Conservation (phyloP, 495 filamentous ascomycete species). For the Hypoxylon trugodes region DNA sequence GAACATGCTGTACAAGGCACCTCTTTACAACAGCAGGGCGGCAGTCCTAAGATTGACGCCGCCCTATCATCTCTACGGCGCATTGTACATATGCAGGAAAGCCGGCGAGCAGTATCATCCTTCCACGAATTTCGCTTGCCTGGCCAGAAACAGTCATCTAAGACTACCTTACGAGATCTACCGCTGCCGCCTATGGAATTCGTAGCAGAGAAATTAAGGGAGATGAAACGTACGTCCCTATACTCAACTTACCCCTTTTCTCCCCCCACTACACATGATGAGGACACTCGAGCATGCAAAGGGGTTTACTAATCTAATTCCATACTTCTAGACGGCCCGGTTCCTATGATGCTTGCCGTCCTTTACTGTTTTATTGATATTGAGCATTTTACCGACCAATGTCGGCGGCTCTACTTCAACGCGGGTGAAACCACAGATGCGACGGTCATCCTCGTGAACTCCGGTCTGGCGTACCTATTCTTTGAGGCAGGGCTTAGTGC, state of each 20-base stretch:
- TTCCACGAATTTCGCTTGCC: slow-evolving; percentile 54
- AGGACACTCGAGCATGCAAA: too few relatives aligned
- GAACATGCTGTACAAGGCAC: slow-evolving; percentile 66
- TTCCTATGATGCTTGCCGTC: slow-evolving; percentile 50
- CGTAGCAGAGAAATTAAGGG: slow-evolving; percentile 60
- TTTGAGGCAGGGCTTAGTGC: slow-evolving; percentile 54
- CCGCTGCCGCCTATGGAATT: slow-evolving; percentile 63
- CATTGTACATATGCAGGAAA: slow-evolving; percentile 60
- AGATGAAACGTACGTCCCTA: slow-evolving; percentile 49
- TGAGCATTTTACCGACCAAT: slow-evolving; percentile 66
- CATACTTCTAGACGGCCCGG: slow-evolving; percentile 42
- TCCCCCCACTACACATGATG: not conserved
- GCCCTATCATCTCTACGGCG: slow-evolving; percentile 66
- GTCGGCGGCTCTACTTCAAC: slow-evolving; percentile 66
- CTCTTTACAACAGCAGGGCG: slow-evolving; percentile 50
- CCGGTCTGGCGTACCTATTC: slow-evolving; percentile 65
- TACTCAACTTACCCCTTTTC: not conserved
- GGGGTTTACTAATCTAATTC: too few relatives aligned
- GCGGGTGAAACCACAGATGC: slow-evolving; percentile 65
- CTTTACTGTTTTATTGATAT: slow-evolving; percentile 55
- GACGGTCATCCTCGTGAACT: slow-evolving; percentile 64
- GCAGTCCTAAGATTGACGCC: slow-evolving; percentile 61
- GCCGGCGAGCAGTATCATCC: slow-evolving; percentile 39
- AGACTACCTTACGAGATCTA: slow-evolving; percentile 55
- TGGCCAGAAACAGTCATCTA: slow-evolving; percentile 53